These are phyloP conservation scores for Trichoderma hamatum DNA, from an alignment of 2,329 filamentous ascomycete genomes.

Conservation along the genomic window DNA sequence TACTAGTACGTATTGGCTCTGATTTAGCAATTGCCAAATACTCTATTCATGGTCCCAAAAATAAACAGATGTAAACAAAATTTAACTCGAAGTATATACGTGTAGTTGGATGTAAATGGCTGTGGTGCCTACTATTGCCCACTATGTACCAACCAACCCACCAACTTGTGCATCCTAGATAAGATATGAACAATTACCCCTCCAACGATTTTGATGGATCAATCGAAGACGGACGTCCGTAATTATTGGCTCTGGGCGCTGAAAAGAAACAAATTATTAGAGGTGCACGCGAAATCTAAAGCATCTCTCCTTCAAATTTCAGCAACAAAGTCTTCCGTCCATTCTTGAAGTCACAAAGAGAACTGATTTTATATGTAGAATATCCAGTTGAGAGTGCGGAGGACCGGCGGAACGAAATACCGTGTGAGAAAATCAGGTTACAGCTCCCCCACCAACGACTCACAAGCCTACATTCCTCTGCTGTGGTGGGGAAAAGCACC, in stretches of 20 bases:
- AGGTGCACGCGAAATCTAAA: too few relatives aligned
- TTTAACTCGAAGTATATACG: neutral
- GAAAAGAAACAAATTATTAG: neutral
- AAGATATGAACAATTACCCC: neutral
- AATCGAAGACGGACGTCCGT: neutral
- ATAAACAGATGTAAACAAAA: neutral
- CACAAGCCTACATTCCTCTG: constrained; percentile 12
- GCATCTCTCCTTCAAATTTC: neutral
- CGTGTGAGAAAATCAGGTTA: constrained; percentile 4
- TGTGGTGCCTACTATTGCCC: neutral
- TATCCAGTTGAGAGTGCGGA: neutral
- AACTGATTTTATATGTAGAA: neutral
- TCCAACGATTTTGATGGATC: neutral
- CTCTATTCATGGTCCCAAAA: neutral
- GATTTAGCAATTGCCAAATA: too few relatives aligned
- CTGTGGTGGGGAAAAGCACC: constrained; percentile 17
- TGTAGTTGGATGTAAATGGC: neutral
- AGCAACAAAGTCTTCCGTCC: neutral
- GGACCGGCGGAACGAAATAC: constrained; percentile 20
- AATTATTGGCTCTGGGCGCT: neutral
- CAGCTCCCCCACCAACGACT: constrained; percentile 14
- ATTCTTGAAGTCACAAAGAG: neutral
- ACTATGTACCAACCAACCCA: neutral
- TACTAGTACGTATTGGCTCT: too few relatives aligned
- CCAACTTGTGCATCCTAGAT: neutral